Conservation (phyloP, 2,329 filamentous ascomycete species). For the Xylariaceae sp. region DNA sequence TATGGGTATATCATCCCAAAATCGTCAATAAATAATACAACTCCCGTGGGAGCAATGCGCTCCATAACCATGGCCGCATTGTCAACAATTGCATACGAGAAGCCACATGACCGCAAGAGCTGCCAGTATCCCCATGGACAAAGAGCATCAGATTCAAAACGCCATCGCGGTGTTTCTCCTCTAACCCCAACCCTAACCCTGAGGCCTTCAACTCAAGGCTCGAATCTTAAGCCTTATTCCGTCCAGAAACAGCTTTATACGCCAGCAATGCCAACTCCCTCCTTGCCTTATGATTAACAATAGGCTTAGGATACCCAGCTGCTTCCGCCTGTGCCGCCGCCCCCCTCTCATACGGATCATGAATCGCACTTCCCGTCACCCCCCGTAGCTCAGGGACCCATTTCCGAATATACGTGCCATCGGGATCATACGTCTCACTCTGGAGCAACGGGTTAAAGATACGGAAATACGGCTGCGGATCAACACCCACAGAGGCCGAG, state of each 20-base stretch:
- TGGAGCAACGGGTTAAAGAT: constrained; percentile 84
- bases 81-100: too few relatives aligned
- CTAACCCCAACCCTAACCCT: background rate
- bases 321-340: constrained; percentile 53
- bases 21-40: too few relatives aligned
- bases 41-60: too few relatives aligned
- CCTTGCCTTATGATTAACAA: constrained; percentile 67
- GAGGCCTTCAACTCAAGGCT: background rate
- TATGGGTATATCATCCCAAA: too few relatives aligned
- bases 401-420: constrained; percentile 72
- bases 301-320: constrained; percentile 65
- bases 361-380: constrained; percentile 63
- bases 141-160: background rate
- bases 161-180: background rate
- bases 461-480: constrained; percentile 84
- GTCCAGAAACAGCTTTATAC: constrained; percentile 62
- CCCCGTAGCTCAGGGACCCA: constrained; percentile 73
- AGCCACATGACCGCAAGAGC: too few relatives aligned
- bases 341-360: constrained; percentile 71
- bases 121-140: too few relatives aligned
- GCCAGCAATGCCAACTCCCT: constrained; percentile 61
- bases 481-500: constrained; percentile 51
- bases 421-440: constrained; percentile 76
- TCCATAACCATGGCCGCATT: too few relatives aligned
- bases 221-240: constrained; percentile 34